These are phyloP conservation scores for Neofusicoccum kwambonambiense DNA, from an alignment of 2,329 filamentous ascomycete species.

Conservation along the genomic window DNA sequence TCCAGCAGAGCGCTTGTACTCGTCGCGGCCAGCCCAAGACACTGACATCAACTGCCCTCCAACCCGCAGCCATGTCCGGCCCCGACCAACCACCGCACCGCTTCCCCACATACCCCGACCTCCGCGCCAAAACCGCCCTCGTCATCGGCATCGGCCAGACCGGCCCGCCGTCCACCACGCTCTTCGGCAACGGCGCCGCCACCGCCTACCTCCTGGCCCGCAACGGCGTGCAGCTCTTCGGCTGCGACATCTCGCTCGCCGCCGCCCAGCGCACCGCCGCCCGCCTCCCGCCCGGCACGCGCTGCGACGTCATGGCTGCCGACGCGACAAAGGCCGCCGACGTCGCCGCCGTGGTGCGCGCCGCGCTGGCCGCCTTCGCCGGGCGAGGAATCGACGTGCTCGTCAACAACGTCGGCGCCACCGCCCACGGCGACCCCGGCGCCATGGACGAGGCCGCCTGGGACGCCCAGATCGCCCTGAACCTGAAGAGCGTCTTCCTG, in stretches of 20 bases:
- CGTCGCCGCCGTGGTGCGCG: too few relatives aligned
- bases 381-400: not conserved
- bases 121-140: constrained; percentile 8
- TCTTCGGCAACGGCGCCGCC: constrained; percentile 17
- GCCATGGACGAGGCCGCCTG: constrained; percentile 50
- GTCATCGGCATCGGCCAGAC: constrained; percentile 17
- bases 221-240: constrained; percentile 15
- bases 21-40: not conserved
- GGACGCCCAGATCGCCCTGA: constrained; percentile 55
- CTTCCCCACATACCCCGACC: constrained; percentile 20
- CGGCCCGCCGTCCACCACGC: not conserved
- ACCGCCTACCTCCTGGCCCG: constrained; percentile 12
- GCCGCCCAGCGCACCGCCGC: constrained; percentile 7
- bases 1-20: not conserved
- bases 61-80: not conserved
- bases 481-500: constrained; percentile 57
- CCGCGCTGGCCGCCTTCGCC: constrained; percentile 24
- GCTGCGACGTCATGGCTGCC: constrained; percentile 20
- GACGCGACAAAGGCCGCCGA: too few relatives aligned
- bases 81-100: not conserved
- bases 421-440: constrained; percentile 50
- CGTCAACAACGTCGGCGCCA: constrained; percentile 17
- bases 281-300: not conserved
- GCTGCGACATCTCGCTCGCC: constrained; percentile 12
- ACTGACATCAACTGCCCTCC: not conserved